Conservation (phyloP, 1,284 basidiomycete species). For the Apiotrichum siamense region DNA sequence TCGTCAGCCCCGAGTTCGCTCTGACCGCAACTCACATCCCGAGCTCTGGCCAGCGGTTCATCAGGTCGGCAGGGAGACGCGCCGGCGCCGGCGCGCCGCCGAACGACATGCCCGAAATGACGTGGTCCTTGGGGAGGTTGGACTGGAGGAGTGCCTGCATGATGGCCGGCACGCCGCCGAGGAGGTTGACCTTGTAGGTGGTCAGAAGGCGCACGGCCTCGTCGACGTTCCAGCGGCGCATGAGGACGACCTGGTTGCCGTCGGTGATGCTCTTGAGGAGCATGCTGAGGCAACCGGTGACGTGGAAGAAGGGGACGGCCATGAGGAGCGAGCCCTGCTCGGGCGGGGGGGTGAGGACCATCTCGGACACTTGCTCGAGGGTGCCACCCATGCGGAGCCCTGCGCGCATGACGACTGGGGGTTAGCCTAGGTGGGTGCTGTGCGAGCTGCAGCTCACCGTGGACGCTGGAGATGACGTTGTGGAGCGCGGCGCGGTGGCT, state of each 20-base stretch:
- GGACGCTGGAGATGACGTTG: conserved; percentile 30
- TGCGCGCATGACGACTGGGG: conserved; percentile 15
- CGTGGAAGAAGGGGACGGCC: conserved; percentile 41
- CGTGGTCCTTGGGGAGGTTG: conserved; percentile 21
- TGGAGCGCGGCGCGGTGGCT: conserved; percentile 38
- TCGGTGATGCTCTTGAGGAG: conserved; percentile 31
- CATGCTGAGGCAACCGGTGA: conserved; percentile 37
- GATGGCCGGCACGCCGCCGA: conserved; percentile 43
- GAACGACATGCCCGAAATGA: conserved; percentile 13
- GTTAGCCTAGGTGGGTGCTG: background rate
- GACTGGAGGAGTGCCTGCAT: conserved; percentile 32
- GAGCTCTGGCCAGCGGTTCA: conserved; percentile 27
- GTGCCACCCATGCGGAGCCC: conserved; percentile 28
- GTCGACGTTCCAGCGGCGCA: conserved; percentile 33
- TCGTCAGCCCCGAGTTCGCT: background rate
- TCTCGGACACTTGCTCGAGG: conserved; percentile 26
- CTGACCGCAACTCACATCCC: background rate
- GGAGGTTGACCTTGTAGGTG: conserved; percentile 28
- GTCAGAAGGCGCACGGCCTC: conserved; percentile 30
- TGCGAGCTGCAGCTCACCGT: conserved; percentile 26
- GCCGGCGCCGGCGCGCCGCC: conserved; percentile 40
- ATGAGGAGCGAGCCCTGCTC: conserved; percentile 17
- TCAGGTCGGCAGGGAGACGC: conserved; percentile 28
- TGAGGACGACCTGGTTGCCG: conserved; percentile 36
- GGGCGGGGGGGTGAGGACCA: conserved; percentile 1